Conservation (phyloP, 2,329 filamentous ascomycete genomes). For the Fusarium newnesense region DNA sequence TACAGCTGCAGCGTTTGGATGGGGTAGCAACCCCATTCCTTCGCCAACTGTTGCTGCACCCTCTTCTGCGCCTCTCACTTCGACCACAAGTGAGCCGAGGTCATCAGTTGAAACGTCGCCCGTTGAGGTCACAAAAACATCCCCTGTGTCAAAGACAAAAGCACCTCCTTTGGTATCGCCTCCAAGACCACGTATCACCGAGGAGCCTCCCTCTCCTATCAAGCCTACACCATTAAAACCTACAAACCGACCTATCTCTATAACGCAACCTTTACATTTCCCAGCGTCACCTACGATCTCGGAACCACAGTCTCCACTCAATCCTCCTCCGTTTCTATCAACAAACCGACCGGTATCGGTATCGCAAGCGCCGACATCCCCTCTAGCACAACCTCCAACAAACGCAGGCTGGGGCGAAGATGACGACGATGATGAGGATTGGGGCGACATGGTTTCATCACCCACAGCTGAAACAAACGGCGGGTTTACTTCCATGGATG, state of each 20-base stretch:
- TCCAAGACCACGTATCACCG: constrained; percentile 9
- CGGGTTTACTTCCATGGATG: constrained; percentile 32
- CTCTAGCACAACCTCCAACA: constrained; percentile 36
- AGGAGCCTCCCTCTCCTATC: constrained; percentile 27
- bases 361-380: constrained; percentile 34
- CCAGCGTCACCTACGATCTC: constrained; percentile 26
- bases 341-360: constrained; percentile 28
- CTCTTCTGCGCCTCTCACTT: constrained; percentile 19
- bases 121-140: constrained; percentile 16
- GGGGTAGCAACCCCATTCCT: constrained; percentile 38
- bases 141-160: constrained; percentile 1
- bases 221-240: constrained; percentile 29
- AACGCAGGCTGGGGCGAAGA: constrained; percentile 31
- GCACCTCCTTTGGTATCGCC: background rate
- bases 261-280: constrained; percentile 29
- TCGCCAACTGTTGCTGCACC: constrained; percentile 33
- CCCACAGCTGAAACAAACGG: constrained; percentile 38
- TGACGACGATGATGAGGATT: constrained; percentile 63
- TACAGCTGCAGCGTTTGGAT: constrained; percentile 46
- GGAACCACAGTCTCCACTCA: constrained; percentile 25
- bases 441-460: constrained; percentile 68
- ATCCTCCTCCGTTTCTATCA: constrained; percentile 11
- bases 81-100: constrained; percentile 16
- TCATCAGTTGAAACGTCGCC: constrained; percentile 11
- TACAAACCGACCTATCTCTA: constrained; percentile 30